Conservation (phyloP, 2,329 filamentous ascomycete genomes). For the Fusarium scirpi region DNA sequence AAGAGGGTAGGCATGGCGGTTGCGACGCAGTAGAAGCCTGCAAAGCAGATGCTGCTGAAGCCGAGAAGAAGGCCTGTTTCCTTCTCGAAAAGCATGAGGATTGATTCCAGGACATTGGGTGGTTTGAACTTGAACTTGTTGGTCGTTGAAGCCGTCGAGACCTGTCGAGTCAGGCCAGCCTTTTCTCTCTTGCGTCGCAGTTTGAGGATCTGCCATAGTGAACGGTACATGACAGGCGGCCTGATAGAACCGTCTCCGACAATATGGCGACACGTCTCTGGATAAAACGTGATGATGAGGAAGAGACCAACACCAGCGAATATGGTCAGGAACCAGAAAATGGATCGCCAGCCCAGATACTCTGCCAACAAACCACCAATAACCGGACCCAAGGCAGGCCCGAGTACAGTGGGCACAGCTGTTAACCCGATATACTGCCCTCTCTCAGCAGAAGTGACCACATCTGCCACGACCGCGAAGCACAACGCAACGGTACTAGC, state of each 20-base stretch:
- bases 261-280: slow-evolving; percentile 62
- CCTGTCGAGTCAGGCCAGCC: slow-evolving; percentile 19
- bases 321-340: slow-evolving; percentile 73
- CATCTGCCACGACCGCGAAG: slow-evolving; percentile 71
- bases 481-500: slow-evolving; percentile 70
- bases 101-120: slow-evolving; percentile 57
- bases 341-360: slow-evolving; percentile 68
- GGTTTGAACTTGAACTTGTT: slow-evolving; percentile 53
- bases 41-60: slow-evolving; percentile 60
- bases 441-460: slow-evolving; percentile 71
- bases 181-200: slow-evolving; percentile 30
- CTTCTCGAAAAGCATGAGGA: slow-evolving; percentile 57
- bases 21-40: slow-evolving; percentile 62
- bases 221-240: slow-evolving; percentile 55
- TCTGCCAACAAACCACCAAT: slow-evolving; percentile 69
- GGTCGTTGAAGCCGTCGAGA: slow-evolving; percentile 25
- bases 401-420: slow-evolving; percentile 61
- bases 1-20: slow-evolving; percentile 60
- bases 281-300: slow-evolving; percentile 62
- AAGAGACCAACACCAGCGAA: slow-evolving; percentile 55
- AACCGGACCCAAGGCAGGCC: slow-evolving; percentile 64
- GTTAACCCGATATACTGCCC: slow-evolving; percentile 69
- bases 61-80: slow-evolving; percentile 60
- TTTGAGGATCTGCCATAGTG: slow-evolving; percentile 50
- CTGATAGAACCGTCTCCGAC: slow-evolving; percentile 66